These are phyloP conservation scores for Pinus taeda DNA, from an alignment of 75 land plant species.

Conservation along the genomic window DNA sequence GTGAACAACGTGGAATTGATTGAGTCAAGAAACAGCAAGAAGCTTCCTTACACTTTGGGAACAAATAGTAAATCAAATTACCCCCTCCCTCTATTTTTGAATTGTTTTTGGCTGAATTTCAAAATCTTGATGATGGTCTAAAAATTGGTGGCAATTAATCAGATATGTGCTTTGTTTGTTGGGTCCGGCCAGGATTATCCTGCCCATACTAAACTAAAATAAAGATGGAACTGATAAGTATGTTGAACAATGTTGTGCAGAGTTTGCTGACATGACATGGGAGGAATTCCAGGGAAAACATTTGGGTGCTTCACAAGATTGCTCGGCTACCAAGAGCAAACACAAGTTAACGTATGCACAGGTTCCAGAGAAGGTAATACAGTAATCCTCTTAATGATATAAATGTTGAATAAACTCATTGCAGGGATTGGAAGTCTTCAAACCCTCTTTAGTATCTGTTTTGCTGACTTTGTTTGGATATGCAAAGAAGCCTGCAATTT, in stretches of 20 bases:
- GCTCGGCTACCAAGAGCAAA: slow-evolving; percentile 91
- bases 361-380: slow-evolving; percentile 65
- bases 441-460: neutral
- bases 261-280: slow-evolving; percentile 88
- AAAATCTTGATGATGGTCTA: no score
- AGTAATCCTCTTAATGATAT: neutral
- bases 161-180: neutral
- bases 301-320: slow-evolving; percentile 77
- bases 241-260: slow-evolving; percentile 27
- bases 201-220: neutral
- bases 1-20: slow-evolving; percentile 65
- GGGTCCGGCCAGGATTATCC: neutral
- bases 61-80: slow-evolving; percentile 55
- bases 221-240: neutral
- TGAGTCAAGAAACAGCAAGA: slow-evolving; percentile 52
- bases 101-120: no score
- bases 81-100: neutral
- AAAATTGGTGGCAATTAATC: no score
- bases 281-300: slow-evolving; percentile 70
- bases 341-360: slow-evolving; percentile 48
- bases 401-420: neutral
- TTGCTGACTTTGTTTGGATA: neutral
- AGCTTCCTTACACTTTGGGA: slow-evolving; percentile 71
- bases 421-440: neutral
- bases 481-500: neutral